Base-by-base conservation (phyloP, 2,329 filamentous ascomycete genomes). In the Aureobasidium pullulans region DNA sequence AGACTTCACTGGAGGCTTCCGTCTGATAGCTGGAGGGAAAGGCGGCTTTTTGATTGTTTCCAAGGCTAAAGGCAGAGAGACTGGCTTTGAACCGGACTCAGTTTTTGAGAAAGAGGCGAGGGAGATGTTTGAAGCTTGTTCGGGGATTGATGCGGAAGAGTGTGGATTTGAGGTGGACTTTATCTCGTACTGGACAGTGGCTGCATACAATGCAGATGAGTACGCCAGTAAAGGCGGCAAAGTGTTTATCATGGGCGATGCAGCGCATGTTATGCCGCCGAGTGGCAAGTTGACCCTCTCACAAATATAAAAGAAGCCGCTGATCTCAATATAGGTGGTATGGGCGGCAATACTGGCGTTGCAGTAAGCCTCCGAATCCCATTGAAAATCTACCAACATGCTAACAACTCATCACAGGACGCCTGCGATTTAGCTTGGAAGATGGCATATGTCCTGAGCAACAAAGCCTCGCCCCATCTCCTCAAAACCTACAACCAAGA, bases 161-260 rank as follows among this genome's bases (percentile, higher is more conserved):
- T 46, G 50, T 37, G 42, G 50, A 2, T 39, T 60, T 9, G 32
- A 44, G 16, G 32, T 60, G 23, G 49, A 48, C 6, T 60, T 39
- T 23, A 36, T 60, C 8, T 60, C 58, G 13, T 60, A 60, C 39
- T 60, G 58, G 58, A 31, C 47, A 2, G 48, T 49, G 5, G 57
- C 57, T 23, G 46, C 57, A 6, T 52, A 29, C 37, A 50, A 40
- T 10, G 57, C 57, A 7, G 46, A 59, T n/a, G 11, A 31, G 23
- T 59, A 50, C 36, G 8, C 7, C 1, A 52, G 57, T 19, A n/a
- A 56, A 29, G 56, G 59, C n/a, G 64, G 62, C 15, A 56, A 52
- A 2, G 56, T 68, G 0, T 60, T 72, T 10, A 64, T 73, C 2
- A 67, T 66, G 8, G 71, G 71, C 3, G 71, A 73, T 61, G 62